phyloP scores from a whole-genome alignment of 2,329 filamentous ascomycete genomes.

The Fusarium newnesense region DNA sequence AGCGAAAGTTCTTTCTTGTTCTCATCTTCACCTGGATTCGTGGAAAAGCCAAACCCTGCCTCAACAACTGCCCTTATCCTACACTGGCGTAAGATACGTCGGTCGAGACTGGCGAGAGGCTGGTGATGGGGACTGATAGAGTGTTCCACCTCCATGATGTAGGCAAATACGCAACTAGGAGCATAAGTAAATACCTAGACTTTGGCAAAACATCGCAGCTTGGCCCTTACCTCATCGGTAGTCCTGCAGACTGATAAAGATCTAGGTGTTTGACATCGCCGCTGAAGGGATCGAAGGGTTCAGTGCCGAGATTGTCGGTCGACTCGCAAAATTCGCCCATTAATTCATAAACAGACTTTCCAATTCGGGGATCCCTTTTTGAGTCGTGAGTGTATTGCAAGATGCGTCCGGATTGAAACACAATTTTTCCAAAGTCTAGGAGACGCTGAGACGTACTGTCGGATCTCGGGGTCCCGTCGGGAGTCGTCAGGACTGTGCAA shows the following conservation, averaged over 20 bases:
- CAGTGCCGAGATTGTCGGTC: no score
- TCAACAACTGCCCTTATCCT: rapidly evolving
- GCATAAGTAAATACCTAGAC: rapidly evolving
- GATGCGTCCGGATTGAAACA: no score
- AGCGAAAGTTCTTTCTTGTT: background rate
- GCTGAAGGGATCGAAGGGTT: background rate
- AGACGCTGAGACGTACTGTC: rapidly evolving
- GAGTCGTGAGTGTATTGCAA: no score
- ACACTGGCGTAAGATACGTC: no score
- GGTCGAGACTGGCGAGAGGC: no score
- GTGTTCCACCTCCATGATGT: background rate
- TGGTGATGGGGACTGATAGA: no score
- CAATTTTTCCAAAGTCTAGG: rapidly evolving
- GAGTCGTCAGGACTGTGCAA: background rate
- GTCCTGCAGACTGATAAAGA: rapidly evolving
- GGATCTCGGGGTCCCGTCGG: background rate
- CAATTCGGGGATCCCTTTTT: no score
- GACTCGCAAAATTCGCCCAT: no score
- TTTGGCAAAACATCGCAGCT: no score
- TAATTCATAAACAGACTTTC: no score
- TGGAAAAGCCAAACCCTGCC: rapidly evolving
- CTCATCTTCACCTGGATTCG: rapidly evolving
- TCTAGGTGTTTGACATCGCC: rapidly evolving
- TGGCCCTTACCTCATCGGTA: background rate
- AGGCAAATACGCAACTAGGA: background rate